Conservation (phyloP, 768 basidiomycete species). For the Tylopilus balloui region DNA sequence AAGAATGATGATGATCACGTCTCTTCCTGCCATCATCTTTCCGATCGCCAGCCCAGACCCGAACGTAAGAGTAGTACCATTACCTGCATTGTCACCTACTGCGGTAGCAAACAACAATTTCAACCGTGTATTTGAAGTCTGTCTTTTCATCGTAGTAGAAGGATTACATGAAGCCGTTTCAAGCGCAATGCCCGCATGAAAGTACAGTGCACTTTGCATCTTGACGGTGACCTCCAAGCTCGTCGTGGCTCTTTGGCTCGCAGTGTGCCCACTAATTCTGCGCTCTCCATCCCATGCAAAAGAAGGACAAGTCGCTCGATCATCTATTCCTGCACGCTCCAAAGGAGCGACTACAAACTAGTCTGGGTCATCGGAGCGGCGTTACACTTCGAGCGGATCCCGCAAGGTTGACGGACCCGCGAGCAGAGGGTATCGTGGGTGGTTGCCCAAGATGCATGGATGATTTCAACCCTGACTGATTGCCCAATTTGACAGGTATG, state of each 20-base stretch:
- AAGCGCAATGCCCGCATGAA: slow-evolving; percentile 7
- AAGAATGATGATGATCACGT: slow-evolving; percentile 41
- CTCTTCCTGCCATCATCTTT: background rate
- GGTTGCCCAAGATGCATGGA: slow-evolving; percentile 10
- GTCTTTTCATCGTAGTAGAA: slow-evolving; percentile 15
- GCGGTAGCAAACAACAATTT: background rate
- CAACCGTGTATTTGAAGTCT: slow-evolving; percentile 3
- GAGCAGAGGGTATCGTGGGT: slow-evolving; percentile 10
- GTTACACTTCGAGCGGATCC: slow-evolving; percentile 21
- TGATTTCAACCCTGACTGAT: slow-evolving; percentile 15
- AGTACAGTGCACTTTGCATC: slow-evolving; percentile 13
- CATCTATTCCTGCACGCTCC: background rate
- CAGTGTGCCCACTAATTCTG: background rate
- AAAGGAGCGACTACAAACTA: background rate
- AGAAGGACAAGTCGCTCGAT: background rate
- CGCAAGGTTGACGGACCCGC: slow-evolving; percentile 16
- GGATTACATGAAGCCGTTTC: slow-evolving; percentile 16
- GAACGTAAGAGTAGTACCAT: background rate
- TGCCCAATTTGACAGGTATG: slow-evolving; percentile 16
- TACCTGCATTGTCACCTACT: background rate
- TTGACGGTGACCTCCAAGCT: background rate
- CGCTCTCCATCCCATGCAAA: background rate
- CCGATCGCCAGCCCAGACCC: background rate
- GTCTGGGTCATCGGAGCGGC: slow-evolving; percentile 21
- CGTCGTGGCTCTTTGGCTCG: background rate